phyloP scores from a whole-genome alignment of 495 filamentous ascomycete species.

The Penicillium nucicola region DNA sequence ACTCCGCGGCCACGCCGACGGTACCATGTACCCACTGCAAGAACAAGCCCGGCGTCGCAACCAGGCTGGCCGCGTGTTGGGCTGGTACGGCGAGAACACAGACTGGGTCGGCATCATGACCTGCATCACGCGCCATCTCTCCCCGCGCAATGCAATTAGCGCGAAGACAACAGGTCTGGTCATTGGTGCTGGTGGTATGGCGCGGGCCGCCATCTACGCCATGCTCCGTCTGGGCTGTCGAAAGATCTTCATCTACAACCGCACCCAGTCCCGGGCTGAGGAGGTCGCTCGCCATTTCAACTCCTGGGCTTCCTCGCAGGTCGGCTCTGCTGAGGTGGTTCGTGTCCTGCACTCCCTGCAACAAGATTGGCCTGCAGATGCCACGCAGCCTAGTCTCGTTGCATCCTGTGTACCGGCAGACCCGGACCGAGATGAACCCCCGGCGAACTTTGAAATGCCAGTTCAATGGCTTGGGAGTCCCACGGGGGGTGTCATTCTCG shows the following conservation, averaged over 20 bases:
- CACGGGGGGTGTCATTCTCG: constrained; percentile 77
- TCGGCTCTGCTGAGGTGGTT: constrained; percentile 49
- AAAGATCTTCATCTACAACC: constrained; percentile 76
- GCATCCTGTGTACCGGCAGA: constrained; percentile 74
- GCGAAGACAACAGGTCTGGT: constrained; percentile 67
- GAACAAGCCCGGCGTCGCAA: constrained; percentile 61
- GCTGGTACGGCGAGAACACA: constrained; percentile 80
- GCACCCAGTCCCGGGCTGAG: constrained; percentile 59
- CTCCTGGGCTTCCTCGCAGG: constrained; percentile 47
- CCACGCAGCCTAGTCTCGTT: constrained; percentile 68
- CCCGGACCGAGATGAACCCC: constrained; percentile 56
- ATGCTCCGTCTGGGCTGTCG: constrained; percentile 74
- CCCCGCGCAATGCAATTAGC: constrained; percentile 73
- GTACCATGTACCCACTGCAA: constrained; percentile 62
- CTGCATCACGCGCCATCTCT: constrained; percentile 71
- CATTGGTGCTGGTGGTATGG: constrained; percentile 81
- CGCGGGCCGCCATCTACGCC: constrained; percentile 74
- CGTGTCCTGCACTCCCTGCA: constrained; percentile 56
- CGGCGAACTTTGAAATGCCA: constrained; percentile 75
- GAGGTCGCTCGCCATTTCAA: constrained; percentile 74
- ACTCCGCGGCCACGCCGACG: constrained; percentile 58
- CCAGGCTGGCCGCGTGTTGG: constrained; percentile 59
- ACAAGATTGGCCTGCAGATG: constrained; percentile 63
- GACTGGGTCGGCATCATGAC: constrained; percentile 76
- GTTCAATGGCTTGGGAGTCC: constrained; percentile 69